Conservation (phyloP, 441 rosid species). For the Erodium moschatum region DNA sequence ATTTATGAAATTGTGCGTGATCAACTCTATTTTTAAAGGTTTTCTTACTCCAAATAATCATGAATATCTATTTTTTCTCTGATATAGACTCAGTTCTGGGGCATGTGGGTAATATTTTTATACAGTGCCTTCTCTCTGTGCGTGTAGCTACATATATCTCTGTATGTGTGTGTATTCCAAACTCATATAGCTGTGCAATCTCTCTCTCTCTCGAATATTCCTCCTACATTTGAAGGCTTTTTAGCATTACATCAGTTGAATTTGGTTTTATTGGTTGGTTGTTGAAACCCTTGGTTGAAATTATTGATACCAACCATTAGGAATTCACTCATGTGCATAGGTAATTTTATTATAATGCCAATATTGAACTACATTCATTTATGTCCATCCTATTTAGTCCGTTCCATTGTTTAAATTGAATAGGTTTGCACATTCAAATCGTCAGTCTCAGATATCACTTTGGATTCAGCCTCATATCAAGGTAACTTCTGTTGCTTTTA, state of each 20-base stretch:
- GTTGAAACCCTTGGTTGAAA: neutral
- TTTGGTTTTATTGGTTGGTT: neutral
- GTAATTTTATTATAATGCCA: neutral
- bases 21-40: neutral
- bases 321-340: neutral
- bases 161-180: neutral
- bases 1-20: neutral
- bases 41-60: neutral
- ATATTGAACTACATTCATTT: neutral
- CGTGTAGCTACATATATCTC: neutral
- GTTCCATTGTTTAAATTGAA: conserved; percentile 24
- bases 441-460: conserved; percentile 71
- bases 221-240: neutral
- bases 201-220: neutral
- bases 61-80: neutral
- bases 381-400: conserved; percentile 17
- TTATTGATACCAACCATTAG: neutral
- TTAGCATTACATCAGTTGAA: neutral
- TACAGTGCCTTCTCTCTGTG: neutral
- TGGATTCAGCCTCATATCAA: conserved; percentile 88
- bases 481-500: conserved; percentile 35
- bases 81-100: neutral
- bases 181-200: neutral
- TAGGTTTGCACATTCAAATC: conserved; percentile 71
- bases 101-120: neutral